These are phyloP conservation scores for Thelonectria rubi DNA, from an alignment of 2,329 filamentous ascomycete genomes.

Conservation along the genomic window DNA sequence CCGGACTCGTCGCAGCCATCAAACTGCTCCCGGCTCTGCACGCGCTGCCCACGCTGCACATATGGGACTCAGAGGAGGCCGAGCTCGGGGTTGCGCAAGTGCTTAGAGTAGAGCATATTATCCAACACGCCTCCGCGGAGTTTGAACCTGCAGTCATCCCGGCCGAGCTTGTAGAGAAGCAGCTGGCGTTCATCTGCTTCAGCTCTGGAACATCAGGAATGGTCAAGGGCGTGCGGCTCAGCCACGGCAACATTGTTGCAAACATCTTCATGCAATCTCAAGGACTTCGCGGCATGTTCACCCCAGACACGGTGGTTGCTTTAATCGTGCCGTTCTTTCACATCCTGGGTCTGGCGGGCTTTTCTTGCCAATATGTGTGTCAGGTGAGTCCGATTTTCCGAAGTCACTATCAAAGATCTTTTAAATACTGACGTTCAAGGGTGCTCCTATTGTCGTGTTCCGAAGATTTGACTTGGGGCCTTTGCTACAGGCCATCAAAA, in stretches of 20 bases:
- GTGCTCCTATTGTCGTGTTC: slow-evolving; percentile 12
- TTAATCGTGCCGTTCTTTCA: slow-evolving; percentile 20
- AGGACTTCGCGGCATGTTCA: slow-evolving; percentile 14
- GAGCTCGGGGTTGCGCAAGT: background rate
- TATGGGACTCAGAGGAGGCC: slow-evolving; percentile 6
- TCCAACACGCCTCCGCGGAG: background rate
- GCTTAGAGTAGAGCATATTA: slow-evolving; percentile 1
- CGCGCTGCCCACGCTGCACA: background rate
- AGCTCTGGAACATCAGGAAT: slow-evolving; percentile 17
- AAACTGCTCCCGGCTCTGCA: background rate
- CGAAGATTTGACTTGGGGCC: slow-evolving; percentile 10
- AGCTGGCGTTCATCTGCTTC: slow-evolving; percentile 16
- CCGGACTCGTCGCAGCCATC: background rate
- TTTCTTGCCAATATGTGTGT: slow-evolving; percentile 16
- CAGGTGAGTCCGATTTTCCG: background rate
- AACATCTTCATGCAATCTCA: slow-evolving; percentile 19
- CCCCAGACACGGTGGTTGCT: background rate
- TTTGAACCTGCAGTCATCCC: background rate
- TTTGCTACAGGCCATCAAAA: slow-evolving; percentile 8
- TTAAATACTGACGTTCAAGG: background rate
- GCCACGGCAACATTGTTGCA: slow-evolving; percentile 14
- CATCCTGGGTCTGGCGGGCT: slow-evolving; percentile 11
- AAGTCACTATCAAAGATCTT: background rate
- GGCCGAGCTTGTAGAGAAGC: background rate
- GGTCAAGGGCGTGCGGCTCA: slow-evolving; percentile 14